phyloP scores from a whole-genome alignment of 163 green algal species.

The Scenedesmus sp. region DNA sequence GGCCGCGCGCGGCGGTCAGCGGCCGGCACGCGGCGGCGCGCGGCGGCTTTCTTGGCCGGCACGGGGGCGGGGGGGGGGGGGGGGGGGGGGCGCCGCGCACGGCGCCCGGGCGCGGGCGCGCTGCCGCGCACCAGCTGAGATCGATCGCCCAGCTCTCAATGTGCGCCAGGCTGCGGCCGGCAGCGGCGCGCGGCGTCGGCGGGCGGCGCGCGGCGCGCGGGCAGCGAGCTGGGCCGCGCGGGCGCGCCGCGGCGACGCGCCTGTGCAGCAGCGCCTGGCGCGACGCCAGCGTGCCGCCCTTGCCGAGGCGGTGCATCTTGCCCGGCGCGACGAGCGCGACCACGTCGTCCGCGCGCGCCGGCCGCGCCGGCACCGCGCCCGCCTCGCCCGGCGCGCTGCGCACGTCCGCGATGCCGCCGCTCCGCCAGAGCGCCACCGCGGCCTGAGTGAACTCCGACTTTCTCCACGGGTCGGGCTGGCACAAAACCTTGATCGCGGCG shows the following conservation, averaged over 20 bases:
- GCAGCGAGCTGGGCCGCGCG: too few relatives aligned
- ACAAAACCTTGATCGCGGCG: slow-evolving; percentile 46
- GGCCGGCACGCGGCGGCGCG: too few relatives aligned
- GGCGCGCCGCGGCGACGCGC: too few relatives aligned
- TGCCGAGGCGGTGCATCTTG: slow-evolving; percentile 63
- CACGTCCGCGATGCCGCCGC: background rate
- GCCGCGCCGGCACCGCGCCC: slow-evolving; percentile 39
- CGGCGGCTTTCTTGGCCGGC: too few relatives aligned
- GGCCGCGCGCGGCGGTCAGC: too few relatives aligned
- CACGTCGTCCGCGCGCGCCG: slow-evolving; percentile 49
- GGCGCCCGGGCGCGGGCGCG: too few relatives aligned
- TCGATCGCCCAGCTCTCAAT: slow-evolving; percentile 75
- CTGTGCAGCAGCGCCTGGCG: slow-evolving; percentile 74
- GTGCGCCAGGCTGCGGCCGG: slow-evolving; percentile 57
- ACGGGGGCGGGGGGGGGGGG: too few relatives aligned
- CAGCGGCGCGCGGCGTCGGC: background rate
- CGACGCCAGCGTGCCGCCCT: slow-evolving; percentile 68
- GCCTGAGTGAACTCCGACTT: slow-evolving; percentile 53
- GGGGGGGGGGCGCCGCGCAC: too few relatives aligned
- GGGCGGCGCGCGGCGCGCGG: too few relatives aligned
- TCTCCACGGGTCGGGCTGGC: slow-evolving; percentile 43
- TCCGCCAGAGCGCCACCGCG: slow-evolving; percentile 44
- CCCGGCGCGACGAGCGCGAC: slow-evolving; percentile 62
- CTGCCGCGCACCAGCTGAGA: too few relatives aligned
- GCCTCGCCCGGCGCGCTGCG: background rate